Evolutionary conservation across 768 basidiomycete species (phyloP).

Genomic region (Panaeolus cyanescens): DNA sequence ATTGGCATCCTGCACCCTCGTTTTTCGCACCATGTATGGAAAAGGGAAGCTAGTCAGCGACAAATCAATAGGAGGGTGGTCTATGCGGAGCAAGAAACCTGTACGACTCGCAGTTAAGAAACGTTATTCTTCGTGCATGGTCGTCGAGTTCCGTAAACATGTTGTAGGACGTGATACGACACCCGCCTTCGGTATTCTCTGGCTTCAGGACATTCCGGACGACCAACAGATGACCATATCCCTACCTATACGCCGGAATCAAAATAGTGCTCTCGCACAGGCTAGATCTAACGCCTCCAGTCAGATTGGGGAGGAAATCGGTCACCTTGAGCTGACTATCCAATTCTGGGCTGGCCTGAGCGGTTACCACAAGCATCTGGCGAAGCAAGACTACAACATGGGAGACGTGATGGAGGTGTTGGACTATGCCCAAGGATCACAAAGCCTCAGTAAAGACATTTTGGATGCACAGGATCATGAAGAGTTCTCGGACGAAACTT

Average conservation of each 20-base stretch:
- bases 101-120: conserved; percentile 40
- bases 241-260: conserved; percentile 29
- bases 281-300: conserved; percentile 27
- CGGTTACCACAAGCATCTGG: conserved; percentile 39
- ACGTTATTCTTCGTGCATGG: conserved; percentile 40
- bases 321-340: conserved; percentile 36
- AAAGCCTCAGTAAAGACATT: background rate
- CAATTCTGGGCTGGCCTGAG: conserved; percentile 43
- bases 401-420: conserved; percentile 44
- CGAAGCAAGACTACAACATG: conserved; percentile 34
- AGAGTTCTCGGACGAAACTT: background rate
- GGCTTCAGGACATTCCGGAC: conserved; percentile 46
- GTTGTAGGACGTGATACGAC: conserved; percentile 34
- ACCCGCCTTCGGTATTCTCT: conserved; percentile 37
- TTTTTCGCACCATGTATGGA: conserved; percentile 37
- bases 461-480: background rate
- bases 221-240: conserved; percentile 28
- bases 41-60: conserved; percentile 38
- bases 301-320: conserved; percentile 24
- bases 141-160: conserved; percentile 37
- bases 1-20: conserved; percentile 39
- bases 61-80: conserved; percentile 30
- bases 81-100: conserved; percentile 26
- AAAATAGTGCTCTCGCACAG: conserved; percentile 19
- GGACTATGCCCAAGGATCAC: conserved; percentile 38